A percentile compares a stretch with the other conserved stretches of the same genome.
Evolutionary conservation across 2,329 filamentous ascomycete genomes (phyloP).

Genomic region (Nemania bipapillata): DNA sequence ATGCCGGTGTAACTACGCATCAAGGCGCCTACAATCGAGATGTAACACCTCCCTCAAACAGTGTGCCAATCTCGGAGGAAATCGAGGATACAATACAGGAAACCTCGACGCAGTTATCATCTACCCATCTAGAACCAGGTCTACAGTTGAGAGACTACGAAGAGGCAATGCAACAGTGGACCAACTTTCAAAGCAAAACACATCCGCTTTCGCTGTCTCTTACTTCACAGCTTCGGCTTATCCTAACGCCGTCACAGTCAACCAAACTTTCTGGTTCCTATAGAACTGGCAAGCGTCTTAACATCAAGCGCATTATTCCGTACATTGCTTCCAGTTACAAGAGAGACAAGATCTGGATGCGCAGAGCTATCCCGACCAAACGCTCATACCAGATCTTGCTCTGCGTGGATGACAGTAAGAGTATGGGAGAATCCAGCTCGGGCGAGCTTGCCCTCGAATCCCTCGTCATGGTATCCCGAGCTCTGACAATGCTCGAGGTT

Average conservation of each 20-base stretch:
- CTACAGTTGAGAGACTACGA: constrained; percentile 60
- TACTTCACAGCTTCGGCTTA: constrained; percentile 93
- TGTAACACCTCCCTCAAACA: constrained; percentile 53
- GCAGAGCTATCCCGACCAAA: constrained; percentile 88
- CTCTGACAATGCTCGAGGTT: constrained; percentile 90
- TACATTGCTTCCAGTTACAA: constrained; percentile 99
- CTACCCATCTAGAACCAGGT: constrained; percentile 72
- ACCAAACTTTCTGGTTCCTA: constrained; percentile 97
- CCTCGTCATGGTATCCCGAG: constrained; percentile 87
- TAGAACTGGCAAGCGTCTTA: constrained; percentile 96
- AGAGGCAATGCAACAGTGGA: constrained; percentile 80
- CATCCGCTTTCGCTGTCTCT: constrained; percentile 87
- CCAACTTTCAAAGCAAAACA: constrained; percentile 82
- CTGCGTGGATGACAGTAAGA: constrained; percentile 93
- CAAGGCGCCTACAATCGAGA: constrained; percentile 69
- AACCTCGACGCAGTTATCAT: constrained; percentile 72
- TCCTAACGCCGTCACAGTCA: constrained; percentile 91
- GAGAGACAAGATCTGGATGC: constrained; percentile 99
- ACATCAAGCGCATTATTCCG: constrained; percentile 99
- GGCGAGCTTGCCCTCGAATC: constrained; percentile 90
- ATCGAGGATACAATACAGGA: constrained; percentile 62
- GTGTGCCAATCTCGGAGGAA: constrained; percentile 56
- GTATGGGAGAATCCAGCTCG: constrained; percentile 84
- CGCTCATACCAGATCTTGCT: constrained; percentile 97
- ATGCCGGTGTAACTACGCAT: constrained; percentile 69